Percentiles rank a stretch among this genome's conserved stretches.
Conservation (phyloP, 2,329 filamentous ascomycete genomes). For the Fusarium heterosporum region DNA sequence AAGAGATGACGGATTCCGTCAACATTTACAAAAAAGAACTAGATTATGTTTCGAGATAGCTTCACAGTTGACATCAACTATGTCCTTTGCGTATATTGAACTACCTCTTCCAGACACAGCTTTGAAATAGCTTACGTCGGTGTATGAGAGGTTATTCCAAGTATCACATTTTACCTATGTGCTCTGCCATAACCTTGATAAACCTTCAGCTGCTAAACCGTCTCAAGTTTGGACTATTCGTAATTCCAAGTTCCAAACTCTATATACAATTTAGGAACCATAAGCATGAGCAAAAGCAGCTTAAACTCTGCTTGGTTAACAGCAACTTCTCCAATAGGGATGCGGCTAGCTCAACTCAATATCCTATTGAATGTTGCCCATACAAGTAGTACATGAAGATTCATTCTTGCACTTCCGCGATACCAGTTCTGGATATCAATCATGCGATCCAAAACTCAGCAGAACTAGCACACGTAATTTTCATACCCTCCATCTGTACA, state of each 20-base stretch:
- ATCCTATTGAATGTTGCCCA: neutral
- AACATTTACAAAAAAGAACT: neutral
- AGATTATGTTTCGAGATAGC: neutral
- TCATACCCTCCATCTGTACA: neutral
- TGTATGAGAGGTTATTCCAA: neutral
- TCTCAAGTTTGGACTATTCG: constrained; percentile 16
- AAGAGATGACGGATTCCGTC: neutral
- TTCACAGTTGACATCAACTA: neutral
- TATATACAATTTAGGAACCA: constrained; percentile 1
- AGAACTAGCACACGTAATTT: neutral
- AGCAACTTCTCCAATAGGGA: neutral
- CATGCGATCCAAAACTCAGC: neutral
- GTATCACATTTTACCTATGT: neutral
- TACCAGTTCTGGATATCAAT: neutral
- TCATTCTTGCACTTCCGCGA: constrained; percentile 23
- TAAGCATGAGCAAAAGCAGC: neutral
- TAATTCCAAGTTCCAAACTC: constrained; percentile 2
- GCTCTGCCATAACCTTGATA: neutral
- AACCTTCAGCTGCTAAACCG: constrained; percentile 14
- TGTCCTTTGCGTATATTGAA: neutral
- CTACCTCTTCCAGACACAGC: neutral
- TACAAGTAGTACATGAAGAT: neutral
- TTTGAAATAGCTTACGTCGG: neutral
- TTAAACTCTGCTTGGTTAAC: neutral
- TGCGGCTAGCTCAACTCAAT: neutral